Percentiles rank a stretch among this genome's conserved stretches.
Evolutionary conservation across 2,329 filamentous ascomycete species (phyloP).

Genomic region (Colletotrichum godetiae): DNA sequence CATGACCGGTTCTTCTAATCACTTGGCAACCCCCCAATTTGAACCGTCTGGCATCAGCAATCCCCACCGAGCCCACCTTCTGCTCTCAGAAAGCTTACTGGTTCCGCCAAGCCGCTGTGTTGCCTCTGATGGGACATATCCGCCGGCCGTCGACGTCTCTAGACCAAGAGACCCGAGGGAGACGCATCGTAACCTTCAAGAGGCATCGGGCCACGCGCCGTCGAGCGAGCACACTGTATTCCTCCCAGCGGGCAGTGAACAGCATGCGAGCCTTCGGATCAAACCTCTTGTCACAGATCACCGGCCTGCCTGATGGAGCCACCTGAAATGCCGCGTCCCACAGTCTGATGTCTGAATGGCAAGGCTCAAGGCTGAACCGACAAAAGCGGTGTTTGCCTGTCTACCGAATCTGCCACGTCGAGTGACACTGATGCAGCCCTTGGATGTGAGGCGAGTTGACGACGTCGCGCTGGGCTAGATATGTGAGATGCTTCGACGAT

Average conservation of each 20-base stretch:
- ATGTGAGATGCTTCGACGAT: neutral
- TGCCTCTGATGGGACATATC: constrained; percentile 23
- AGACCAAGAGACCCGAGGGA: neutral
- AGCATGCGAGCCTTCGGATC: neutral
- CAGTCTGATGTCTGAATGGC: neutral
- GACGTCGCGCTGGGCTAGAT: neutral
- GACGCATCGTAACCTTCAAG: neutral
- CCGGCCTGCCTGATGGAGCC: neutral
- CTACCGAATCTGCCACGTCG: neutral
- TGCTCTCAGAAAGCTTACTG: constrained; percentile 30
- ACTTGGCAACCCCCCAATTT: constrained; percentile 19
- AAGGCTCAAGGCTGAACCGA: neutral
- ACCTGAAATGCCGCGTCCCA: neutral
- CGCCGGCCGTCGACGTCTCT: neutral
- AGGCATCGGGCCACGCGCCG: neutral
- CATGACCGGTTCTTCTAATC: constrained; percentile 14
- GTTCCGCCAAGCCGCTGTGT: constrained; percentile 29
- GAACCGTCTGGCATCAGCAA: neutral
- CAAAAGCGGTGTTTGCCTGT: neutral
- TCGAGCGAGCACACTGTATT: neutral
- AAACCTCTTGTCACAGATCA: neutral
- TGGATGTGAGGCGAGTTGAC: neutral
- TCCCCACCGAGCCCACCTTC: constrained; percentile 21
- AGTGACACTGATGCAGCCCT: constrained; percentile 1
- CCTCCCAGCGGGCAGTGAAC: neutral